phyloP scores from a whole-genome alignment of 441 rosid species.

The Bruguiera hainesii region DNA sequence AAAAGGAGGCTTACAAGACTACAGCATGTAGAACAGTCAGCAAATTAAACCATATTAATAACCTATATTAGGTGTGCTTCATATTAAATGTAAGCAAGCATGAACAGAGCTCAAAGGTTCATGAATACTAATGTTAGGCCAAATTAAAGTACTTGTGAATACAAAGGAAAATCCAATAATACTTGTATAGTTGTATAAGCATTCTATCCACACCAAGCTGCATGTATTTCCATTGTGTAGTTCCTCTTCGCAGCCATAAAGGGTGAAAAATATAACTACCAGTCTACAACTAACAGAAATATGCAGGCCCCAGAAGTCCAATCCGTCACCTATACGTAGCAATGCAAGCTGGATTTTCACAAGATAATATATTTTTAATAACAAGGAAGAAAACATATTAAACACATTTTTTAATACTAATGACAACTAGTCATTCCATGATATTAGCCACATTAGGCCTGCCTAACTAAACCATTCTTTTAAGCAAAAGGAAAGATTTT shows the following conservation, averaged over 20 bases:
- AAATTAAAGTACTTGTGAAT: no score
- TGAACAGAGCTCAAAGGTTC: no score
- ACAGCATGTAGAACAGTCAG: neutral
- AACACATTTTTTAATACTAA: neutral
- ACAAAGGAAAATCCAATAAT: no score
- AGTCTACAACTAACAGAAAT: constrained; percentile 32
- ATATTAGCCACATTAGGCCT: constrained; percentile 5
- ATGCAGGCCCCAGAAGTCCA: constrained; percentile 3
- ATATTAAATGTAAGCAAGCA: no score
- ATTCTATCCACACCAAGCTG: neutral
- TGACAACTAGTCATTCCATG: neutral
- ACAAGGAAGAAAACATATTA: neutral
- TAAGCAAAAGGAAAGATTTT: neutral
- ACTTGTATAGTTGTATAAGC: no score
- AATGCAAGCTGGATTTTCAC: constrained; percentile 17
- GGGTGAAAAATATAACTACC: constrained; percentile 28
- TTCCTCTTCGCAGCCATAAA: constrained; percentile 3
- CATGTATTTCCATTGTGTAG: neutral
- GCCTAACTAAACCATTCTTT: constrained; percentile 1
- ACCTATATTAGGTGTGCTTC: no score
- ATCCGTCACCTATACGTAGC: neutral
- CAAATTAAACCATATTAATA: no score
- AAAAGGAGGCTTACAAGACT: neutral
- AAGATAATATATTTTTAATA: neutral
- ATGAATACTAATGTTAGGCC: no score